Percentiles rank a stretch among this genome's conserved stretches.
phyloP scores from a whole-genome alignment of 345 rosid species.

The Hevea brasiliensis region DNA sequence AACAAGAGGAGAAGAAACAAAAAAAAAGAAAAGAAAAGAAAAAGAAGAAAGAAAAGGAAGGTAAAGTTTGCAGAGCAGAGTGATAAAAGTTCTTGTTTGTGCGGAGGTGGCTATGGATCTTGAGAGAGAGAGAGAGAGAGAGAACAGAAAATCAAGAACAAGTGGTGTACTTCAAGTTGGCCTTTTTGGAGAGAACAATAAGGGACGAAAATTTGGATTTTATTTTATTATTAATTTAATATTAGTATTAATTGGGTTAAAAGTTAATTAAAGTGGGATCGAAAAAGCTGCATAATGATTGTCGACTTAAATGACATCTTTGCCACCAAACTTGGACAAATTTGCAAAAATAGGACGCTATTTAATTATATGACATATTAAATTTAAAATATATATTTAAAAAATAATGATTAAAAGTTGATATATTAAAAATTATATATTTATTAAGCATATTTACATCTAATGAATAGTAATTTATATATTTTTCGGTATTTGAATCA shows the following conservation, averaged over 20 bases:
- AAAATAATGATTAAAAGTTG: too few species aligned
- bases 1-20: constrained; percentile 10
- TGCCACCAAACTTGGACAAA: background rate
- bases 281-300: background rate
- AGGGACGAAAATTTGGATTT: background rate
- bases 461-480: too few species aligned
- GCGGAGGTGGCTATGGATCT: constrained; percentile 30
- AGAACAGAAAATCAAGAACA: background rate
- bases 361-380: too few species aligned
- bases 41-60: background rate
- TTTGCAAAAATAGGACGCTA: background rate
- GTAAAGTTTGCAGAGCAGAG: background rate
- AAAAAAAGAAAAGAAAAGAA: too few species aligned
- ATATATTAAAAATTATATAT: too few species aligned
- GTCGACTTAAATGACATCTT: constrained; percentile 1
- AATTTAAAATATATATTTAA: too few species aligned
- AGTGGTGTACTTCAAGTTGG: constrained; percentile 9
- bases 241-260: background rate
- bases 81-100: background rate
- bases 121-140: background rate
- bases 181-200: background rate
- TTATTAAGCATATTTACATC: too few species aligned
- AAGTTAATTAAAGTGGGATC: constrained; percentile 1
- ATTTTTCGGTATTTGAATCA: too few species aligned
- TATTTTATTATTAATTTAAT: background rate